A percentile compares a stretch with the other conserved stretches of the same genome.
These are phyloP conservation scores for Stagonosporopsis rhizophila DNA, from an alignment of 2,329 filamentous ascomycete species.

Conservation along the genomic window DNA sequence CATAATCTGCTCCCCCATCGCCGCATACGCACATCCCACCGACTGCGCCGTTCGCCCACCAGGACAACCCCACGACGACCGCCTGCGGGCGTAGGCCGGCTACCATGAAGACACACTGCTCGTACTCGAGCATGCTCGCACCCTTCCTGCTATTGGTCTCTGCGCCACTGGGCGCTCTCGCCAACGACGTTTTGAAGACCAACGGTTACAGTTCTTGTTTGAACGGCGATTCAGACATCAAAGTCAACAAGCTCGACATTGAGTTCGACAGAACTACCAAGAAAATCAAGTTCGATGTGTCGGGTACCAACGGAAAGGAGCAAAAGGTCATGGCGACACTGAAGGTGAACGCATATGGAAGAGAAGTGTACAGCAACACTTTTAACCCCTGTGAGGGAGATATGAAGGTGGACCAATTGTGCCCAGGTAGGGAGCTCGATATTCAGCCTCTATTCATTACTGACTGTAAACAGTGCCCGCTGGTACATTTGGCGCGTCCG, in stretches of 20 bases:
- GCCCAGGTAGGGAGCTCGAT: slow-evolving; percentile 70
- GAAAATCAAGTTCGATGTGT: slow-evolving; percentile 80
- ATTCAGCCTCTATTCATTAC: not conserved
- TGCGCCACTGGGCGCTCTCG: slow-evolving; percentile 61
- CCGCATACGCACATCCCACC: slow-evolving; percentile 7
- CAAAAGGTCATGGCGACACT: slow-evolving; percentile 84
- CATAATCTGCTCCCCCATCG: slow-evolving; percentile 19
- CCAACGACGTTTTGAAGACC: slow-evolving; percentile 77
- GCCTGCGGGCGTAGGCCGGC: slow-evolving; percentile 41
- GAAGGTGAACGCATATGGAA: slow-evolving; percentile 83
- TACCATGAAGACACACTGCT: slow-evolving; percentile 45
- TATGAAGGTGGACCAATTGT: slow-evolving; percentile 76
- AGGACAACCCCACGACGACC: slow-evolving; percentile 17
- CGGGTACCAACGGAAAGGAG: slow-evolving; percentile 73
- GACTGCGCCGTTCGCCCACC: slow-evolving; percentile 2
- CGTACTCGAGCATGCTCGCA: slow-evolving; percentile 48
- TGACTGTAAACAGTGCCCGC: slow-evolving; percentile 66
- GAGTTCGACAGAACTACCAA: slow-evolving; percentile 78
- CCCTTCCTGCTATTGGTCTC: slow-evolving; percentile 48
- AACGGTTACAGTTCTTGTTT: slow-evolving; percentile 79
- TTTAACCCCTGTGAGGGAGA: slow-evolving; percentile 81
- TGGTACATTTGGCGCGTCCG: slow-evolving; percentile 75
- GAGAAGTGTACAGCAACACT: slow-evolving; percentile 74
- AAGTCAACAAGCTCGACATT: slow-evolving; percentile 77
- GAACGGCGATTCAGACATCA: slow-evolving; percentile 63